Conservation (phyloP, 2,329 filamentous ascomycete species). For the Diaporthe vexans region DNA sequence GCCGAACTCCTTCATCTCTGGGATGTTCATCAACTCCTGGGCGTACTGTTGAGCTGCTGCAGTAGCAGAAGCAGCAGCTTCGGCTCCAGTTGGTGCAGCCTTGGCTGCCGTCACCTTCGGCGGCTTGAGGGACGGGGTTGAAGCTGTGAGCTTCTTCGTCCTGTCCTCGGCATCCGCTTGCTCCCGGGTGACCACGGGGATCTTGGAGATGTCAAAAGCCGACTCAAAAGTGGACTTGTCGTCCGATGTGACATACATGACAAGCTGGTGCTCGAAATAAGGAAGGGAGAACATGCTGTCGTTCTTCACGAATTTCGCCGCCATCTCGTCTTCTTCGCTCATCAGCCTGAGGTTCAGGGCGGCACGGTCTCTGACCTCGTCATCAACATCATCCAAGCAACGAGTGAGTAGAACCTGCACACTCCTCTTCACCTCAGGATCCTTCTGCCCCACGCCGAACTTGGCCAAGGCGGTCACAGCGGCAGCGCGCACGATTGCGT, state of each 20-base stretch:
- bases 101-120: conserved; percentile 86
- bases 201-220: conserved; percentile 91
- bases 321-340: conserved; percentile 90
- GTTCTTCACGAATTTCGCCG: conserved; percentile 91
- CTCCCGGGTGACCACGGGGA: conserved; percentile 94
- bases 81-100: conserved; percentile 75
- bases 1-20: conserved; percentile 92
- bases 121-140: conserved; percentile 93
- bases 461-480: conserved; percentile 96
- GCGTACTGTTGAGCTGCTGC: conserved; percentile 90
- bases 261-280: conserved; percentile 95
- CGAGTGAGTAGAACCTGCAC: conserved; percentile 92
- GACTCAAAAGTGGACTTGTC: conserved; percentile 86
- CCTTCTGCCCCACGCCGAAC: conserved; percentile 96
- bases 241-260: conserved; percentile 96
- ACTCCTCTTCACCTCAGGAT: conserved; percentile 95
- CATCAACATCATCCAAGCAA: conserved; percentile 96
- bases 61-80: conserved; percentile 81
- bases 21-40: conserved; percentile 87
- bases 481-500: conserved; percentile 93
- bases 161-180: conserved; percentile 96
- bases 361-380: conserved; percentile 96
- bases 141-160: conserved; percentile 95
- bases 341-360: conserved; percentile 93
- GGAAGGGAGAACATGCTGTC: conserved; percentile 96